Conservation (phyloP, 208 protist genomes). For the Jaenimonas drosophilae region DNA sequence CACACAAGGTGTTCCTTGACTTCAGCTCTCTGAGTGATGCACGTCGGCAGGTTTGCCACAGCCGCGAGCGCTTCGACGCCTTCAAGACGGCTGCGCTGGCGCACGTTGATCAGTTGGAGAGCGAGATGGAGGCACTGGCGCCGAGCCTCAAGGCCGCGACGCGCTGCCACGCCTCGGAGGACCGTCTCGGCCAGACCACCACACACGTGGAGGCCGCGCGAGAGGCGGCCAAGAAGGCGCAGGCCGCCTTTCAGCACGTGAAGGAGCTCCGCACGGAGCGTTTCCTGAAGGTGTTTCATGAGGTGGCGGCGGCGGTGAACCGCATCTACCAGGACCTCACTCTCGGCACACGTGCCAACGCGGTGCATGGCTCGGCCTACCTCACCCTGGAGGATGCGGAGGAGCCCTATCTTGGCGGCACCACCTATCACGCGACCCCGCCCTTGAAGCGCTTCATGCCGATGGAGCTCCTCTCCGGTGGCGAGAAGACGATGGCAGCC, state of each 20-base stretch:
- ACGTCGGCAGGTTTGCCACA: conserved; percentile 24
- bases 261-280: conserved; percentile 79
- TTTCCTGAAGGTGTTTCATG: conserved; percentile 93
- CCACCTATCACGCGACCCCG: conserved; percentile 96
- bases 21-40: conserved; percentile 49
- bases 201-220: conserved; percentile 69
- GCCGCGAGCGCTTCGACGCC: conserved; percentile 31
- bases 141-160: conserved; percentile 75
- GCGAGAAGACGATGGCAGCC: conserved; percentile 98
- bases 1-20: conserved; percentile 44
- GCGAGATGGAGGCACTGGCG: conserved; percentile 69
- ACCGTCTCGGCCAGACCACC: conserved; percentile 59
- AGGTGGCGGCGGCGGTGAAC: conserved; percentile 84
- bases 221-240: conserved; percentile 54
- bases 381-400: conserved; percentile 92
- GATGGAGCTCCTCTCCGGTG: conserved; percentile 97
- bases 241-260: conserved; percentile 73
- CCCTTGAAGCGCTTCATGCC: conserved; percentile 96
- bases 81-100: conserved; percentile 57
- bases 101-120: conserved; percentile 31
- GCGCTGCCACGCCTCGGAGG: conserved; percentile 51
- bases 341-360: conserved; percentile 48
- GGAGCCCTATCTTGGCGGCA: conserved; percentile 95
- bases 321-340: conserved; percentile 96
- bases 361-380: conserved; percentile 89